Evolutionary conservation across 805 yeast genomes (phyloP), one percentile per base, ranked within the genome.

Genomic region (Kazachstania viticola): DNA sequence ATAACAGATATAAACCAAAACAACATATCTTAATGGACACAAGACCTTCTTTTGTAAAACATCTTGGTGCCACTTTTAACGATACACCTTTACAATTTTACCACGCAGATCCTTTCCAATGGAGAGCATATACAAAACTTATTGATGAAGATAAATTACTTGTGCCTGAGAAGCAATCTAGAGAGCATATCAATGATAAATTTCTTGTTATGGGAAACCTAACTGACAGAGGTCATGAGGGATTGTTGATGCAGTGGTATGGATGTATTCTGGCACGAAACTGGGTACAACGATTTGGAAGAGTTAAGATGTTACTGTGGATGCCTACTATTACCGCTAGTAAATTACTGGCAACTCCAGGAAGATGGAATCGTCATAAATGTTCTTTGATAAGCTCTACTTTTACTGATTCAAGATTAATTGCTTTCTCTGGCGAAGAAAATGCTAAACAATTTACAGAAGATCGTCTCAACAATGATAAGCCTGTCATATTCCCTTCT

Each of bases 221-320:
- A 18, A 64, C 79, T 1, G 61, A 65, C 14, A 30, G 48, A 23
- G 48, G 60, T 7, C 80, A 79, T 9, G 91, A 79, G 49, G 73
- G 78, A 31, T 64, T 82, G 13, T 53, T 79, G 17, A 74, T 79
- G 35, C 94, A 83, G 56, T 79, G 84, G 74, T 52, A 79, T 21
- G 69, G 67, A 37, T 79, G 93, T 54, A 60, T 76, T 18, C 75
- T 70, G 0, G 67, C 76, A 48, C 62, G 67, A 30, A 80, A 79
- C 46, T 83, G 94, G 95, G 51, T 82, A 7, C 77, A 75, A 39
- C 62, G 64, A 42, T 79, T 67, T 53, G 81, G 94, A 7, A 67
- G 79, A 30, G 87, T 85, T 3, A 65, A 82, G 39, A 71, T 83
- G 75, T 57, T 87, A 16, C 55, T 79, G 12, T 72, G 87, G 74